Evolutionary conservation across 495 filamentous ascomycete genomes (phyloP).

Genomic region (Hypoxylon cercidicola): DNA sequence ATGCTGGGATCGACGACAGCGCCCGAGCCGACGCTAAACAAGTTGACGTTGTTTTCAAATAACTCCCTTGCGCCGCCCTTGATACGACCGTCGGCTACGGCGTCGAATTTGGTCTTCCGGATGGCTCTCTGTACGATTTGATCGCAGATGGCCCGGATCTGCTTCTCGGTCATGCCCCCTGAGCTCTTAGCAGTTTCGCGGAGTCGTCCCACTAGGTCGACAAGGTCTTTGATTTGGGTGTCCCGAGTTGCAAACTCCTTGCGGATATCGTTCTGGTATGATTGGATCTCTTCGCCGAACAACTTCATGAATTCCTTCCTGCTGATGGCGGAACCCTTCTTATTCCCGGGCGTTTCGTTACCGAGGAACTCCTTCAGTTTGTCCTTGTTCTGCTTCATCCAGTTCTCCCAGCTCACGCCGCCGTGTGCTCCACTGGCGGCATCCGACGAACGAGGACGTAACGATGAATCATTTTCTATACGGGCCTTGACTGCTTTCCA

Average conservation of each 20-base stretch:
- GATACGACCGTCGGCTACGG: conserved; percentile 43
- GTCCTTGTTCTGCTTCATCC: conserved; percentile 50
- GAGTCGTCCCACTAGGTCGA: conserved; percentile 13
- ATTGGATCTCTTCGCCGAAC: conserved; percentile 22
- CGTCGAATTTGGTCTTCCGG: conserved; percentile 48
- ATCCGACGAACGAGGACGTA: too few relatives aligned
- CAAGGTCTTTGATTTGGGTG: conserved; percentile 32
- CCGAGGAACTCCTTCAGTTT: conserved; percentile 38
- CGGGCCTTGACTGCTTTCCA: conserved; percentile 52
- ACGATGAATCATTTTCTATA: conserved; percentile 24
- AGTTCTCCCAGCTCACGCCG: conserved; percentile 47
- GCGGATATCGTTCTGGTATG: conserved; percentile 39
- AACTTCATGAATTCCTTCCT: conserved; percentile 47
- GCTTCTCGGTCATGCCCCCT: conserved; percentile 15
- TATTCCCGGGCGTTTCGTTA: background rate
- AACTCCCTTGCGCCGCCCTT: conserved; percentile 38
- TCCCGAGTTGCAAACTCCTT: conserved; percentile 38
- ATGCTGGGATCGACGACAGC: conserved; percentile 44
- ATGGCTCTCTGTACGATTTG: conserved; percentile 48
- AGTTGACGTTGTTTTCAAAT: conserved; percentile 53
- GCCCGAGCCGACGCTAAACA: conserved; percentile 51
- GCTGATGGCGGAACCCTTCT: conserved; percentile 35
- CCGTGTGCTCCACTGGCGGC: background rate
- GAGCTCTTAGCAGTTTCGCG: background rate
- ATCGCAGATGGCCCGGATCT: conserved; percentile 46